A percentile compares a stretch with the other conserved stretches of the same genome.
These are phyloP conservation scores for Groenewaldozyma sp. DNA, from an alignment of 1,139 yeast genomes.

Conservation along the genomic window DNA sequence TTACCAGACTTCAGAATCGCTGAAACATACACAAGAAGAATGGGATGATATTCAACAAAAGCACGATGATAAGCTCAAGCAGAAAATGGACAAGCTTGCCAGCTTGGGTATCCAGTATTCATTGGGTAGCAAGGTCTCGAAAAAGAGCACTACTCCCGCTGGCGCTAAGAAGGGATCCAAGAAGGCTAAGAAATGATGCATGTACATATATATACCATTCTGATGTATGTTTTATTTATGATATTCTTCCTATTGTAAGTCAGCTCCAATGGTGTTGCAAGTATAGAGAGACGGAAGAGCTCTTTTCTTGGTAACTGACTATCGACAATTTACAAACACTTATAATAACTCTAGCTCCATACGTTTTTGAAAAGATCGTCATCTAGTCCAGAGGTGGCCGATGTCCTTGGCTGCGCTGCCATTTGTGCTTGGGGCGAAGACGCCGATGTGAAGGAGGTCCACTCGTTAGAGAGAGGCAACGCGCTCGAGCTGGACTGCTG, in stretches of 20 bases:
- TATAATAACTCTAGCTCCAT: conserved; percentile 35
- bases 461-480: conserved; percentile 6
- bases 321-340: too few species aligned
- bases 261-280: too few species aligned
- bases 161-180: too few species aligned
- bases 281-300: too few species aligned
- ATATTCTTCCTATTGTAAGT: too few species aligned
- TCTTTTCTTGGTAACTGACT: too few species aligned
- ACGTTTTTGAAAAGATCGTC: conserved; percentile 64
- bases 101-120: conserved; percentile 44
- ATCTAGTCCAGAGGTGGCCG: conserved; percentile 34
- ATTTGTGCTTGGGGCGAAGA: conserved; percentile 19
- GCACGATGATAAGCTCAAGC: conserved; percentile 38
- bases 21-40: conserved; percentile 38
- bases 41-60: conserved; percentile 51
- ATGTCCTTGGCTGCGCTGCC: conserved; percentile 8
- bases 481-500: not conserved
- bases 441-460: conserved; percentile 21
- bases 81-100: conserved; percentile 41
- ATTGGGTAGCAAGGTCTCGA: conserved; percentile 13
- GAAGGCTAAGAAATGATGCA: too few species aligned
- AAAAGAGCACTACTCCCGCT: conserved; percentile 3
- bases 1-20: conserved; percentile 19
- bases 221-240: too few species aligned
- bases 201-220: too few species aligned